phyloP scores from a whole-genome alignment of 148 eudicot genomes.

The Dianthus caryophyllus region DNA sequence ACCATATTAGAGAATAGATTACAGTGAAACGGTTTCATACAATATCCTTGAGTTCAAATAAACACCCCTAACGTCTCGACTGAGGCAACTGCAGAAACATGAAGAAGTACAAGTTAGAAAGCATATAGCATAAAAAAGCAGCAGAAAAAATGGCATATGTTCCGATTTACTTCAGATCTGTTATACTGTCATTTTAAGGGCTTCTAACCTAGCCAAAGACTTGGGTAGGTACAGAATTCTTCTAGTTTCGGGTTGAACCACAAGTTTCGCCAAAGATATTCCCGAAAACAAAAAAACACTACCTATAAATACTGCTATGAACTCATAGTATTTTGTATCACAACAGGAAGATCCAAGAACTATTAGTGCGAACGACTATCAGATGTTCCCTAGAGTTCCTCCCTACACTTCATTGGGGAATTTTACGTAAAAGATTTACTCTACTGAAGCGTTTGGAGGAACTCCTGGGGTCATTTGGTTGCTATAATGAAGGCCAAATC shows the following conservation, averaged over 20 bases:
- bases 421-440: not conserved
- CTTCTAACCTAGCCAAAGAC: conserved; percentile 5
- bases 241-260: not conserved
- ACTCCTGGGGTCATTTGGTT: conserved; percentile 18
- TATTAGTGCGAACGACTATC: not conserved
- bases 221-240: conserved; percentile 7
- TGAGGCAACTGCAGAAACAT: not conserved
- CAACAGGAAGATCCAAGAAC: not conserved
- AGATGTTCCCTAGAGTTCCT: conserved; percentile 18
- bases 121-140: not conserved
- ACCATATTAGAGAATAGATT: no score
- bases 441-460: conserved; percentile 24
- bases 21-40: no score
- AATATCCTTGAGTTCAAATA: not conserved
- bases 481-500: not conserved
- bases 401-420: conserved; percentile 14
- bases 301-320: not conserved
- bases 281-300: not conserved
- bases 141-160: not conserved
- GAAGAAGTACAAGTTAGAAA: not conserved
- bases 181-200: not conserved
- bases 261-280: not conserved
- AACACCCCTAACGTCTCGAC: not conserved
- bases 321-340: not conserved
- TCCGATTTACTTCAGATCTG: conserved; percentile 3